These are phyloP conservation scores for Globisporangium splendens DNA, from an alignment of 352 stramenopile species.

Conservation along the genomic window DNA sequence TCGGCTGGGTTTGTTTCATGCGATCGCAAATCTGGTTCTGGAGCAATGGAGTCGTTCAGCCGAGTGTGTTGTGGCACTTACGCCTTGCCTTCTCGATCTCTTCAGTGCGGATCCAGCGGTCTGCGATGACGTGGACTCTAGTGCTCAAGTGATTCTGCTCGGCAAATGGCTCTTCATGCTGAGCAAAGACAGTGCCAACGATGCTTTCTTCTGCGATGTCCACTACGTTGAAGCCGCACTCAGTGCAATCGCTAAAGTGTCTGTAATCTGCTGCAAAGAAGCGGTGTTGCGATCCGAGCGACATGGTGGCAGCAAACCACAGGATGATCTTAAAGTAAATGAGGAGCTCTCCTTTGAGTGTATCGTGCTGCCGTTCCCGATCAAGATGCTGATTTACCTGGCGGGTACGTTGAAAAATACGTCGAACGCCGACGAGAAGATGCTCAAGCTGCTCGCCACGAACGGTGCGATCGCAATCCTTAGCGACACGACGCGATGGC, in stretches of 20 bases:
- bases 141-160: constrained; percentile 23
- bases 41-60: constrained; percentile 31
- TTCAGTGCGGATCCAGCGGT: constrained; percentile 11
- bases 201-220: constrained; percentile 59
- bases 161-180: constrained; percentile 69
- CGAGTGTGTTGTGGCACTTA: constrained; percentile 33
- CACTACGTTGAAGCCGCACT: constrained; percentile 62
- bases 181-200: constrained; percentile 69
- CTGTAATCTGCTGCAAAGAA: background rate
- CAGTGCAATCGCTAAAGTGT: constrained; percentile 27
- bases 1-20: constrained; percentile 22
- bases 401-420: constrained; percentile 73
- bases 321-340: background rate
- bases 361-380: constrained; percentile 11
- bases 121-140: constrained; percentile 5
- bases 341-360: background rate
- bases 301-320: too few species aligned
- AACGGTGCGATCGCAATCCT: constrained; percentile 57
- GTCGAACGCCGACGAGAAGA: constrained; percentile 51
- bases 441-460: constrained; percentile 57
- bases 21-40: constrained; percentile 18
- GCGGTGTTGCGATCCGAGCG: too few species aligned
- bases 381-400: constrained; percentile 64
- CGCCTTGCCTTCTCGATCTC: constrained; percentile 38
- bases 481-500: constrained; percentile 49